Evolutionary conservation across 2,329 filamentous ascomycete genomes (phyloP), one percentile per base, ranked within the genome.

Genomic region (Aspergillus transmontanensis): DNA sequence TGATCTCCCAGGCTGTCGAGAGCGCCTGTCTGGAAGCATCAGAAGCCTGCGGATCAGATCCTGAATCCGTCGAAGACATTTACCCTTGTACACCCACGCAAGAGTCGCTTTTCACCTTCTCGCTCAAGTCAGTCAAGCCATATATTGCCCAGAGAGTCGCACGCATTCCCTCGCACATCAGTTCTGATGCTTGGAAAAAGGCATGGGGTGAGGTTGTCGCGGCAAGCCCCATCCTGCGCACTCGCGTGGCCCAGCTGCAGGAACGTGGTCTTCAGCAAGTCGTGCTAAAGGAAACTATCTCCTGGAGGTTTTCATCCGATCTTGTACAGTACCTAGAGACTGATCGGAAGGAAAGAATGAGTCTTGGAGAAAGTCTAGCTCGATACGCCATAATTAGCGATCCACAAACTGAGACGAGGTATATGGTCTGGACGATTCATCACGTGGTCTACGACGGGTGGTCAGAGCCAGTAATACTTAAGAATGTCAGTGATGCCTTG

Each of bases 361-460:
- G 74, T 45, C 70, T 80, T 36, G 76, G 77, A 28, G 65, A 75
- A 58, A 67, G 67, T n/a, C 71, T 80, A 0, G 73, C 76, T 51
- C 73, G 77, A 36, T 78, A 77, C 60, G 73, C 74, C 6, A 74
- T 80, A 50, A 64, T 80, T 16, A 63, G 69, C 28, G 57, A 70
- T 36, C 28, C 50, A 19, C 64, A 60, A 9, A 65, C 72, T 21
- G 68, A 67, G 28, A 74, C 70, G 55, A 66, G 69, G 16, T 77
- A 82, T 61, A 79, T 85, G 65, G 75, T 84, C 28, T 82, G 81
- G 74, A 84, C 82, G 0, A 77, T 83, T 56, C 83, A 85, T 62
- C 83, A 85, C 63, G 82, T 80, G 14, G 73, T 85, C 6, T 85
- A 84, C 65, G 83, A 85, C 64, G 83, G 82, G n/a, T 79, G 78